Base-by-base conservation (phyloP, 1,284 basidiomycete genomes). In the Apiotrichum mycotoxinovorans region DNA sequence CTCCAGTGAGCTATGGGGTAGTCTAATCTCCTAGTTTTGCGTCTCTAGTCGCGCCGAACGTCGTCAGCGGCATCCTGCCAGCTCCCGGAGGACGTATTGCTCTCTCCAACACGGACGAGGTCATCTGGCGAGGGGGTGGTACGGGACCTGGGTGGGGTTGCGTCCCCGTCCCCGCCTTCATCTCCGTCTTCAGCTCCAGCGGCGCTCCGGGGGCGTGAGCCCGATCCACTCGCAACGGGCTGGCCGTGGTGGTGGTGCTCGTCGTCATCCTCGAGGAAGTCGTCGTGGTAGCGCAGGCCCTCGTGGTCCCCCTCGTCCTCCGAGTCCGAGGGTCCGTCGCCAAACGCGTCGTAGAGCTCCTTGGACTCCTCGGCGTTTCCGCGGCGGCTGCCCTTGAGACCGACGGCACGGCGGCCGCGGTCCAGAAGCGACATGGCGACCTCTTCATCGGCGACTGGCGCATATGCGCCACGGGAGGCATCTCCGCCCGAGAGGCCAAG, bases 341-440 rank as follows among this genome's bases (percentile, higher is more conserved):
- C 91, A 76, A 94, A 94, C 17, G 91, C 91, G 75, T 94, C 91
- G 68, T 94, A 94, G 55, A 94, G 71, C 73, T 94, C 91, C 78
- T 87, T 89, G 33, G 64, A 65, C 45, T 70, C 67, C 50, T 52
- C 56, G 27, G 41, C 51, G 20, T 80, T 75, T 51, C 78, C 78
- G 10, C 78, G 75, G 3, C 62, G 71, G 17, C 27, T 10, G 34
- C 22, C 71, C 27, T 73, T 69, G 20, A 74, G 62, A 27, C 62
- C 64, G 9, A 68, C 53, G 41, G 67, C 66, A 64, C 62, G 67
- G 68, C 66, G 62, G 38, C 50, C 58, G 37, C 77, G 77, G 54
- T 71, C 70, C n/a, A 91, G 72, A 3, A 85, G 73, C 48, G 81
- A 81, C 87, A 94, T 87, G 4, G 84, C 83, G 48, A 91, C 79